Conservation (phyloP, 169 alveolate genomes). For the Cryptosporidium viatorum region DNA sequence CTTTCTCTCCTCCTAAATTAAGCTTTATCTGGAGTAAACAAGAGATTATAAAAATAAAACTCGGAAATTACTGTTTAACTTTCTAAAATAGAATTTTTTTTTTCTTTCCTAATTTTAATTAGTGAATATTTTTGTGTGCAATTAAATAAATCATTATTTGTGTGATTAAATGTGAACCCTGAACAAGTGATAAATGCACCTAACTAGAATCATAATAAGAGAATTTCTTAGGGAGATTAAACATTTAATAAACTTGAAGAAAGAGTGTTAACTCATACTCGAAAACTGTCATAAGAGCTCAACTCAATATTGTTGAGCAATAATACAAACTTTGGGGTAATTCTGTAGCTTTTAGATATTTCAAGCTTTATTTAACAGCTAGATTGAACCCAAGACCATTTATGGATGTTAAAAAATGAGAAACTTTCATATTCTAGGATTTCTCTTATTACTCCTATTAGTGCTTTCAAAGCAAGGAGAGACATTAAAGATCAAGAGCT, state of each 20-base stretch:
- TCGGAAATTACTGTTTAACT: background rate
- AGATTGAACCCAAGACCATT: background rate
- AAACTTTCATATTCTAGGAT: constrained; percentile 18
- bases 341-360: background rate
- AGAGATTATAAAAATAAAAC: background rate
- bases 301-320: background rate
- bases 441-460: constrained; percentile 11
- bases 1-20: too few relatives aligned
- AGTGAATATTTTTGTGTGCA: constrained; percentile 21
- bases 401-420: constrained; percentile 33
- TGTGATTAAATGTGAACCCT: constrained; percentile 21
- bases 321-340: background rate
- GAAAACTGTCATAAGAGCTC: too few relatives aligned
- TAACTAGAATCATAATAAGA: background rate
- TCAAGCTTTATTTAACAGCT: background rate
- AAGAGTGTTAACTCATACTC: background rate
- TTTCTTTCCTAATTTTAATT: background rate
- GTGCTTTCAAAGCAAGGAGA: constrained; percentile 1
- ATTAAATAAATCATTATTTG: background rate
- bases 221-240: background rate
- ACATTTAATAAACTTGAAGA: background rate
- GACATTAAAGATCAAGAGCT: constrained; percentile 35
- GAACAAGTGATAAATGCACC: background rate
- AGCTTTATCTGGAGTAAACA: too few relatives aligned
- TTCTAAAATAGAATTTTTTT: background rate